phyloP scores from a whole-genome alignment of 1,284 basidiomycete genomes.

The Wolfiporia cocos region DNA sequence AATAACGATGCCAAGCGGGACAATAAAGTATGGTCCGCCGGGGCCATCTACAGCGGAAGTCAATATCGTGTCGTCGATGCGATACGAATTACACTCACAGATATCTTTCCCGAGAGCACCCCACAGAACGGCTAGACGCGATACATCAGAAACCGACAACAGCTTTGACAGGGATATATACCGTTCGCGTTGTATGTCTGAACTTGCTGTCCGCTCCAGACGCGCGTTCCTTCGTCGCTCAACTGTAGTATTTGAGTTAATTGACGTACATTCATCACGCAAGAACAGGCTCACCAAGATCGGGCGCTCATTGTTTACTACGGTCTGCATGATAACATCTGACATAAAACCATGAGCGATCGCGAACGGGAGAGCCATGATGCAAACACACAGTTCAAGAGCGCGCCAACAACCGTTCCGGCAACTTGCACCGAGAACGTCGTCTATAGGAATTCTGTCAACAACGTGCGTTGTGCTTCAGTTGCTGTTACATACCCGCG shows the following conservation, averaged over 20 bases:
- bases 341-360: background rate
- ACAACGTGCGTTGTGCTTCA: too few species aligned
- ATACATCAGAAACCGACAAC: background rate
- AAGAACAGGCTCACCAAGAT: slow-evolving; percentile 10
- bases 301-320: slow-evolving; percentile 19
- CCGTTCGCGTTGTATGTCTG: slow-evolving; percentile 39
- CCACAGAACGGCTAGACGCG: slow-evolving; percentile 49
- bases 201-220: slow-evolving; percentile 44
- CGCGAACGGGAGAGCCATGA: background rate
- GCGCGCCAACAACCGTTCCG: slow-evolving; percentile 38
- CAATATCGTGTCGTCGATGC: too few species aligned
- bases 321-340: slow-evolving; percentile 22
- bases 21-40: slow-evolving; percentile 24
- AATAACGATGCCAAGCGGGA: slow-evolving; percentile 7
- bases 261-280: too few species aligned
- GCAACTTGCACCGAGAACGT: slow-evolving; percentile 44
- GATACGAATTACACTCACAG: slow-evolving; percentile 24
- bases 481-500: background rate
- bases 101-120: slow-evolving; percentile 39
- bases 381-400: slow-evolving; percentile 19
- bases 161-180: slow-evolving; percentile 13
- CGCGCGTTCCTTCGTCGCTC: slow-evolving; percentile 36
- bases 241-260: slow-evolving; percentile 19
- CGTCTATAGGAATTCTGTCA: slow-evolving; percentile 14
- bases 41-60: slow-evolving; percentile 36